phyloP scores from a whole-genome alignment of 306 rosid species.

The Alnus rubra region DNA sequence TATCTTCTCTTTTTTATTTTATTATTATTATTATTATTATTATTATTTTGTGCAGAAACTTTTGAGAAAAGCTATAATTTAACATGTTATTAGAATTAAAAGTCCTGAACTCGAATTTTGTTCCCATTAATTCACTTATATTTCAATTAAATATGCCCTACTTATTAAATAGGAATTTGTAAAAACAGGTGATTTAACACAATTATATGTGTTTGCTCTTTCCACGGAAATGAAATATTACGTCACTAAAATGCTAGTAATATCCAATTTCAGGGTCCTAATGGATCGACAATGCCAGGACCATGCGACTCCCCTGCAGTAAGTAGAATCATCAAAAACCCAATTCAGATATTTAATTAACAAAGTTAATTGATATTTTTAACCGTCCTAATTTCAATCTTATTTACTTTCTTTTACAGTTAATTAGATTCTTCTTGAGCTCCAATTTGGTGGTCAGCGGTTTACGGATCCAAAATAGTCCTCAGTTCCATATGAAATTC shows the following conservation, averaged over 20 bases:
- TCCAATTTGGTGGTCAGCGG: conserved; percentile 67
- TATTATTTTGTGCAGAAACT: too few relatives aligned
- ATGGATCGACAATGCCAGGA: conserved; percentile 62
- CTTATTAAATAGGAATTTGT: too few relatives aligned
- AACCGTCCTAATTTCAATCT: background rate
- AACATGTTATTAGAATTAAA: too few relatives aligned
- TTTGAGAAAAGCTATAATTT: too few relatives aligned
- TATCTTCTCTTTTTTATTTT: too few relatives aligned
- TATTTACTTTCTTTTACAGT: conserved; percentile 36
- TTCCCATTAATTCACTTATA: too few relatives aligned
- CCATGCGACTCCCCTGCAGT: conserved; percentile 93
- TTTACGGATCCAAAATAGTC: conserved; percentile 73
- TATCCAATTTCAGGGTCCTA: conserved; percentile 60
- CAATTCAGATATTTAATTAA: conserved; percentile 1
- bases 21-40: too few relatives aligned
- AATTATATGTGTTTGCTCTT: background rate
- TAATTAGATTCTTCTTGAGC: conserved; percentile 92
- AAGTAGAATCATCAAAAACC: conserved; percentile 37
- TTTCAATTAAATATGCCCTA: too few relatives aligned
- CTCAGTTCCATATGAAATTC: conserved; percentile 84
- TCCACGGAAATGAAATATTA: conserved; percentile 15
- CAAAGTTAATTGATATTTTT: background rate
- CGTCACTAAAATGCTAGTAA: conserved; percentile 13
- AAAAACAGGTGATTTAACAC: too few relatives aligned
- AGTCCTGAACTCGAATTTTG: too few relatives aligned